phyloP scores from a whole-genome alignment of 2,329 filamentous ascomycete genomes.

The Stagonosporopsis tanaceti region DNA sequence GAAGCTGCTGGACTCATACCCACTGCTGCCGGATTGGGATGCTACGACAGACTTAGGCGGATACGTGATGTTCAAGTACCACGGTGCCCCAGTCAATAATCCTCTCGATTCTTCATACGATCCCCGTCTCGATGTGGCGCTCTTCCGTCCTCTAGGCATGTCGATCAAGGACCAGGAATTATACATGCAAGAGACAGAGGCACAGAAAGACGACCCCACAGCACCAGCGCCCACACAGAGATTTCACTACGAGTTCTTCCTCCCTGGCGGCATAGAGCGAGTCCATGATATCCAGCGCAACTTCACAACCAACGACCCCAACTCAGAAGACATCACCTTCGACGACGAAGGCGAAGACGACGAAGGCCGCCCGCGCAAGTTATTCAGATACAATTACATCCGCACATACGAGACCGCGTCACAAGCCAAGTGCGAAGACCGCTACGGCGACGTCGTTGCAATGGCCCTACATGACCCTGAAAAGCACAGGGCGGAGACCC shows the following conservation, averaged over 20 bases:
- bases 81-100: constrained; percentile 63
- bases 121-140: constrained; percentile 65
- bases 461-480: constrained; percentile 65
- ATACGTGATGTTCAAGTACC: constrained; percentile 69
- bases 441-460: constrained; percentile 64
- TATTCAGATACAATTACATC: constrained; percentile 64
- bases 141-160: constrained; percentile 63
- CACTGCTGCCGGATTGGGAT: constrained; percentile 67
- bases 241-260: constrained; percentile 68
- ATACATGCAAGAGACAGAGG: constrained; percentile 56
- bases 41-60: constrained; percentile 66
- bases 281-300: constrained; percentile 63
- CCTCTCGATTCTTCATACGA: constrained; percentile 60
- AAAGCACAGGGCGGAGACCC: constrained; percentile 47
- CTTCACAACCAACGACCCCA: constrained; percentile 61
- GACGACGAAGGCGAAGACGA: constrained; percentile 49
- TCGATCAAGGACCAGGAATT: constrained; percentile 61
- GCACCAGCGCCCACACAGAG: constrained; percentile 61
- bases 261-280: constrained; percentile 59
- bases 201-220: constrained; percentile 56
- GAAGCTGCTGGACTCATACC: constrained; percentile 66
- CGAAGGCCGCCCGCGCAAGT: constrained; percentile 57
- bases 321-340: constrained; percentile 55
- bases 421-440: constrained; percentile 61
- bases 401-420: constrained; percentile 68